phyloP scores from a whole-genome alignment of 2,329 filamentous ascomycete species.

The Aspergillus neoniger region DNA sequence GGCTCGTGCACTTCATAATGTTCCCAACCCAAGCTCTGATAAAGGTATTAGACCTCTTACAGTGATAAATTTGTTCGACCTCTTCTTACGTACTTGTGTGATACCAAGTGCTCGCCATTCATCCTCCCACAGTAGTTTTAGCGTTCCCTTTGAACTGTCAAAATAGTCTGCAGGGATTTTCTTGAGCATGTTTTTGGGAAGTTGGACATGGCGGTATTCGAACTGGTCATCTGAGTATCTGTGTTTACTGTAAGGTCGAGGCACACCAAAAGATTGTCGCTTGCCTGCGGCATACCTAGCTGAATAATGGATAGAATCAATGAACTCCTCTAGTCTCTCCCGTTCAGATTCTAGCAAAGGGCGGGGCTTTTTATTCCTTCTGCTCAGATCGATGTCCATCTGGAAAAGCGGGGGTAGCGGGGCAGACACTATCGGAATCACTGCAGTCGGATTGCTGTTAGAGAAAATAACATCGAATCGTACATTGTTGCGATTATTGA shows the following conservation, averaged over 20 bases:
- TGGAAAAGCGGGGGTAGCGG: slow-evolving; percentile 19
- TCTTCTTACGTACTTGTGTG: slow-evolving; percentile 71
- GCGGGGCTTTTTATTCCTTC: slow-evolving; percentile 84
- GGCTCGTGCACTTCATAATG: slow-evolving; percentile 99
- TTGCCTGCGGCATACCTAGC: slow-evolving; percentile 62
- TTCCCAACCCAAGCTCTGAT: slow-evolving; percentile 94
- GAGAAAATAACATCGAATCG: background rate
- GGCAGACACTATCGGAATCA: background rate
- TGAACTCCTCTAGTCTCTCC: slow-evolving; percentile 82
- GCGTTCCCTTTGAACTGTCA: slow-evolving; percentile 80
- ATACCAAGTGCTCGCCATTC: slow-evolving; percentile 98
- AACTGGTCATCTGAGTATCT: slow-evolving; percentile 93
- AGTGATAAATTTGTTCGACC: background rate
- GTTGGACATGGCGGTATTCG: slow-evolving; percentile 96
- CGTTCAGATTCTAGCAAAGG: slow-evolving; percentile 79
- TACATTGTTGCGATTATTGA: background rate
- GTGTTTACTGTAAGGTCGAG: slow-evolving; percentile 44
- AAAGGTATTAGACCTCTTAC: slow-evolving; percentile 7
- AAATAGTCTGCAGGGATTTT: slow-evolving; percentile 94
- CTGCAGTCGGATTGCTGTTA: background rate
- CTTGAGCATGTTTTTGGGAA: slow-evolving; percentile 98
- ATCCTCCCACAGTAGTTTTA: slow-evolving; percentile 97
- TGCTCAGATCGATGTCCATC: slow-evolving; percentile 70
- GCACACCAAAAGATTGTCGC: slow-evolving; percentile 7
- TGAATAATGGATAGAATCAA: slow-evolving; percentile 94